Conservation (phyloP, 768 basidiomycete species). For the Xanthoconium purpureum region DNA sequence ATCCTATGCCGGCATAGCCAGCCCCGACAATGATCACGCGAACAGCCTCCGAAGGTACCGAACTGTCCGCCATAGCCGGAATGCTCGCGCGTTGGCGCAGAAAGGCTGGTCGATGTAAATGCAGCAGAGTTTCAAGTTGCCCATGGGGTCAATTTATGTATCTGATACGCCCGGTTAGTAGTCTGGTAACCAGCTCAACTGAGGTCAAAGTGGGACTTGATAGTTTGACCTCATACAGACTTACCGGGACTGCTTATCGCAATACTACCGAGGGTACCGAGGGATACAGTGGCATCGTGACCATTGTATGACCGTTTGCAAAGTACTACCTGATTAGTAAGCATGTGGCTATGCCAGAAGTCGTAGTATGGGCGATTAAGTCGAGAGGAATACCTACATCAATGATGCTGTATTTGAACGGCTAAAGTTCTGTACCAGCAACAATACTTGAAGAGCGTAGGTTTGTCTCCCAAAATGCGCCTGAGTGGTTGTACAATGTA, state of each 20-base stretch:
- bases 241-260: not conserved
- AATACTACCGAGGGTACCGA: not conserved
- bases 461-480: too few species aligned
- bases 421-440: too few species aligned
- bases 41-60: not conserved
- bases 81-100: not conserved
- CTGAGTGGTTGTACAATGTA: too few species aligned
- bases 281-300: too few species aligned
- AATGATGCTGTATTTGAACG: too few species aligned
- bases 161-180: too few species aligned
- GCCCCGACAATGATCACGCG: constrained; percentile 24
- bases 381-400: too few species aligned
- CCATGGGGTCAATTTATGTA: not conserved
- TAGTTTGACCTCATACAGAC: not conserved
- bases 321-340: not conserved
- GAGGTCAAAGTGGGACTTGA: not conserved
- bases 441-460: too few species aligned
- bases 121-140: too few species aligned
- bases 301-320: not conserved
- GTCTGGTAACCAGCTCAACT: not conserved
- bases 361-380: too few species aligned
- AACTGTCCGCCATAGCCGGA: not conserved
- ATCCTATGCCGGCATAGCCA: constrained; percentile 29
- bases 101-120: not conserved
- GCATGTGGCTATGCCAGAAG: not conserved